Percentiles rank a stretch among this genome's conserved stretches.
phyloP scores from a whole-genome alignment of 768 basidiomycete genomes.

The Tulasnella calospora region DNA sequence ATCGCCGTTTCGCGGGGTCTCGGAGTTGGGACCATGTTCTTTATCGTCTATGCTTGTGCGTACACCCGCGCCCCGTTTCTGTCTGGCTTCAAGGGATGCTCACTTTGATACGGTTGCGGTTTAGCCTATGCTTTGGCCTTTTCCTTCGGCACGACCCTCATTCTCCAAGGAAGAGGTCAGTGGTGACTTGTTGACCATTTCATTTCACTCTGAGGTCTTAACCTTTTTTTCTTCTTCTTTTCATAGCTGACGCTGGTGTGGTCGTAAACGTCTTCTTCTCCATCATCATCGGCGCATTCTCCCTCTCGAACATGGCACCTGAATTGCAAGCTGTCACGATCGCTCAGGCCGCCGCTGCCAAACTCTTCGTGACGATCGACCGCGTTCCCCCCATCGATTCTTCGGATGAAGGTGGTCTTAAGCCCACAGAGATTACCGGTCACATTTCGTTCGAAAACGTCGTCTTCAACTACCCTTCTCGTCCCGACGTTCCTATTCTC shows the following conservation, averaged over 20 bases:
- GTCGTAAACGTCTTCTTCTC: slow-evolving; percentile 5
- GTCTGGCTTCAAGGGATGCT: neutral
- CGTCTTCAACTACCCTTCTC: slow-evolving; percentile 80
- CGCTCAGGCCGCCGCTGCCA: slow-evolving; percentile 81
- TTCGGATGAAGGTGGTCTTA: slow-evolving; percentile 56
- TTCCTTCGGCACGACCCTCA: slow-evolving; percentile 81
- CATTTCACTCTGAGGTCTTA: neutral
- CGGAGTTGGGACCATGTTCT: slow-evolving; percentile 55
- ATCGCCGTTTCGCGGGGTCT: slow-evolving; percentile 55
- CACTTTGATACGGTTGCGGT: neutral
- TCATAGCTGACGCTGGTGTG: slow-evolving; percentile 31
- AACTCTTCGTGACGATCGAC: slow-evolving; percentile 85
- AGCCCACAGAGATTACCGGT: slow-evolving; percentile 62
- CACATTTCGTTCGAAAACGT: slow-evolving; percentile 67
- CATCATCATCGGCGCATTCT: slow-evolving; percentile 32
- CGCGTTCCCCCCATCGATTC: slow-evolving; percentile 85
- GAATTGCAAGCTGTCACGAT: slow-evolving; percentile 81
- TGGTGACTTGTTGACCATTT: neutral
- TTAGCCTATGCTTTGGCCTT: slow-evolving; percentile 73
- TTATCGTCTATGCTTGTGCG: slow-evolving; percentile 59
- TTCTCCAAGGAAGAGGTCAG: slow-evolving; percentile 59
- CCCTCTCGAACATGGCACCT: slow-evolving; percentile 44
- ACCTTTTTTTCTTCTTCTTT: neutral
- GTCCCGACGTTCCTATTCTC: slow-evolving; percentile 70
- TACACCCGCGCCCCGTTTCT: neutral